Base-by-base conservation (phyloP, 805 yeast species). In the Cyberlindnera samutprakarnensis region DNA sequence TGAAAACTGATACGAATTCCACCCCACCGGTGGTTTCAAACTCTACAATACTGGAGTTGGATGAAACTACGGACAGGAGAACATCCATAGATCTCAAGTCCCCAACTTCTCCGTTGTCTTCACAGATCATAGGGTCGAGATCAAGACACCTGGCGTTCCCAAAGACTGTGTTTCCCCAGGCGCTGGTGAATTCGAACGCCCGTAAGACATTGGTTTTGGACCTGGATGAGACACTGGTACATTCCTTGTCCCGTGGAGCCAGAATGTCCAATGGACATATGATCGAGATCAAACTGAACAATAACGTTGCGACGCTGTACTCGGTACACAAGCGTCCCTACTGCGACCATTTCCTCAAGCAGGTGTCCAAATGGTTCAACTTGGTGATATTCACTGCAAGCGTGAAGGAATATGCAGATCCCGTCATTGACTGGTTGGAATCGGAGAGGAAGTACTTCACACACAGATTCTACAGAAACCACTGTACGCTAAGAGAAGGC, bases 371-470 rank as follows among this genome's bases (percentile, higher is more conserved):
- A 46, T 90, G 96, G 96, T 92, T 73, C 58, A 81, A 86, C 44
- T 62, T 92, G 26, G 88, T 87, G 20, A 75, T 94, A 8, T 92
- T 92, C 64, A 92, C 98, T 0, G 98, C 98, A 2, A 81, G 94
- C 24, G 88, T 92, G 39, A 75, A 78, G 54, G 95, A 86, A 52
- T 92, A 92, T 50, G 97, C 98, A 0, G 98, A 92, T 50, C 97
- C 98, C 0, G 94, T 92, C 31, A 84, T 92, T 32, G 90, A 90
- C 57, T 84, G 88, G 77, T 64, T 90, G 14, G 97, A 90, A 54
- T 66, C 70, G 46, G 84, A 79, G 44, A 38, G 64, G 46, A 50
- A 57, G 48, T 65, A 54, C 60, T 76, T 74, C 60, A 48, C 62
- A 28, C 68, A 68, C 36, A 62, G 97, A 31, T 75, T 68, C 41